Conservation (phyloP, 208 protist genomes). For the Crithidia brevicula region DNA sequence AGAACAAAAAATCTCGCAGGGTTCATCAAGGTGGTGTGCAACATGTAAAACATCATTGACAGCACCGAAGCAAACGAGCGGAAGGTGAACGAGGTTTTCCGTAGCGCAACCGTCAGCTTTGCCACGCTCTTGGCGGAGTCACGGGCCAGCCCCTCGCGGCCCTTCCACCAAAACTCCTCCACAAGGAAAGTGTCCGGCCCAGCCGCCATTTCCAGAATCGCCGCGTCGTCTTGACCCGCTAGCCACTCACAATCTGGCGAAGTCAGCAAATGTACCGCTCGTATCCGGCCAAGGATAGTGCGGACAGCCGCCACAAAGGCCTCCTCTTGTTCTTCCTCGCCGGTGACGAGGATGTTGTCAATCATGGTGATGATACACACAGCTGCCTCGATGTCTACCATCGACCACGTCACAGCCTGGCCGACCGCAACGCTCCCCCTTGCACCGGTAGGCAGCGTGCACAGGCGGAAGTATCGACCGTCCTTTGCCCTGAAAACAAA, state of each 20-base stretch:
- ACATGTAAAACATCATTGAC: not conserved
- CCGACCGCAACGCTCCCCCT: not conserved
- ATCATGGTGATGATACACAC: not conserved
- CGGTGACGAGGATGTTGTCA: not conserved
- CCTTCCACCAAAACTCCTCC: not conserved
- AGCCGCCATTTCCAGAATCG: not conserved
- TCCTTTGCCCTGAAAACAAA: not conserved
- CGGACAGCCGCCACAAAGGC: not conserved
- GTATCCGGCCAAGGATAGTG: not conserved
- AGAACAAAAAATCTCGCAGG: not conserved
- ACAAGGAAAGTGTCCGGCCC: not conserved
- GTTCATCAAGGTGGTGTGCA: not conserved
- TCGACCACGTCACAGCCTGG: not conserved
- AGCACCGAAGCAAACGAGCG: not conserved
- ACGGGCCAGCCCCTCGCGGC: not conserved
- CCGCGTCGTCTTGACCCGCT: not conserved
- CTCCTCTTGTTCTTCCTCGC: not conserved
- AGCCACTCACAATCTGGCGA: not conserved
- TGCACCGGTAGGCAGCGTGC: not conserved
- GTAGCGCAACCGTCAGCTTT: not conserved
- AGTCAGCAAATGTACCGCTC: not conserved
- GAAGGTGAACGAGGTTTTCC: not conserved
- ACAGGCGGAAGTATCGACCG: not conserved
- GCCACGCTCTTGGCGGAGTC: not conserved
- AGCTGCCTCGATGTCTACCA: not conserved